Evolutionary conservation across 1,139 yeast genomes (phyloP), one percentile per base, ranked within the genome.

Genomic region (Candida gigantensis): DNA sequence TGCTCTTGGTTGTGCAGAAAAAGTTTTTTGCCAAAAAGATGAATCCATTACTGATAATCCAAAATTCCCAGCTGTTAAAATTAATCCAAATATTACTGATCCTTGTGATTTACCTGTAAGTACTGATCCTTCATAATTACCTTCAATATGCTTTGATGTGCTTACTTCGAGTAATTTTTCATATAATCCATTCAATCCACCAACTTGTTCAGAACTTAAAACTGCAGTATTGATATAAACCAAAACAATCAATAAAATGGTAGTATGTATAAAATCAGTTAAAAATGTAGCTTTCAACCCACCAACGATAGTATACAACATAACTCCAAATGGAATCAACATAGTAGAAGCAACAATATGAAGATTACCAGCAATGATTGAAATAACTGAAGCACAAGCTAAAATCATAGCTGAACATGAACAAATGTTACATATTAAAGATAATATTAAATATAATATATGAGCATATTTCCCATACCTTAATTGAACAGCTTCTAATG

Each of bases 221-320:
- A 60, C 56, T 0, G 65, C 47, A 3, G 68, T 60, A 28, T 50
- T 47, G 10, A 63, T 39, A 42, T 53, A 52, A 41, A 63, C 42
- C 35, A 63, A 41, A 34, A 66, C 43, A 32, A 65, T 49, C 40
- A 67, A 41, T 40, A 65, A 46, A 37, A 68, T 46, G 42, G 65
- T 51, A n/a, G 69, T 50, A 35, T 64, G 69, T 6, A 59, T 59
- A 40, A 51, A 63, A 42, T 64, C 69, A 15, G 69, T 63, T 30
- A 63, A 55, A 38, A 66, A 67, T 2, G 73, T 67, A 10, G 72
- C 66, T 41, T 62, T 65, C 39, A 68, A 55, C 2, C 73, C 73
- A 16, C 72, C 72, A 39, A 63, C 59, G n/a, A 61, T 51, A 3
- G 73, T 65, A 44, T 64, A 64, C 24, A 60, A 40, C 25, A 63